Evolutionary conservation across 345 rosid genomes (phyloP).

Genomic region (Bretschneidera sinensis): DNA sequence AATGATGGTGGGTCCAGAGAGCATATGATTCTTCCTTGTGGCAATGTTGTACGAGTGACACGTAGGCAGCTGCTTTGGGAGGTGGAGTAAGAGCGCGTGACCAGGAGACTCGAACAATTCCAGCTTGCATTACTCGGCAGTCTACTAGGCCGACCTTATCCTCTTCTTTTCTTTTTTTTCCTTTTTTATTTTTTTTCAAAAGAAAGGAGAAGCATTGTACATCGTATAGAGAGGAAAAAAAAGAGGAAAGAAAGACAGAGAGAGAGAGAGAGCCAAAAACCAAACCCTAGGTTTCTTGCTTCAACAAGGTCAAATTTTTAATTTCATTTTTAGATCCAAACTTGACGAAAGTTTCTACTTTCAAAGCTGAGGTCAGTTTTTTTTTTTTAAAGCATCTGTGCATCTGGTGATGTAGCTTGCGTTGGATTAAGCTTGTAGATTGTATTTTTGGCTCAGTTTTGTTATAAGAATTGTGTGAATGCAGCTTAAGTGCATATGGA

Average conservation of each 20-base stretch:
- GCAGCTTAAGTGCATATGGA: background rate
- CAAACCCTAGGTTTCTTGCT: slow-evolving; percentile 48
- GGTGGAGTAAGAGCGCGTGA: slow-evolving; percentile 38
- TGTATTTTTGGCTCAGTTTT: slow-evolving; percentile 7
- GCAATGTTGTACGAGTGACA: background rate
- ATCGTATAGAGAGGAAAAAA: slow-evolving; percentile 2
- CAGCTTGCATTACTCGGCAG: slow-evolving; percentile 54
- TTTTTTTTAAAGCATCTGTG: background rate
- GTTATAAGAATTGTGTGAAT: background rate
- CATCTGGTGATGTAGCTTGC: slow-evolving; percentile 7
- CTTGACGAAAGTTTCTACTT: slow-evolving; percentile 1
- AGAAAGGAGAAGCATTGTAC: slow-evolving; percentile 2
- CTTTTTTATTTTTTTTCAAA: background rate
- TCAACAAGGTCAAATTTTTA: background rate
- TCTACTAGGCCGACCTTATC: slow-evolving; percentile 70
- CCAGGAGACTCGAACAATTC: slow-evolving; percentile 20
- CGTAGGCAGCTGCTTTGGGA: slow-evolving; percentile 4
- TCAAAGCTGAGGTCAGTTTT: slow-evolving; percentile 26
- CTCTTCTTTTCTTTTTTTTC: slow-evolving; percentile 41
- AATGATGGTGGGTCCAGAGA: slow-evolving; percentile 4
- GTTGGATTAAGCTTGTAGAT: background rate
- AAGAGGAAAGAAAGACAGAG: slow-evolving; percentile 10
- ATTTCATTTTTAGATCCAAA: slow-evolving; percentile 29
- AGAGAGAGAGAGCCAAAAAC: slow-evolving; percentile 20
- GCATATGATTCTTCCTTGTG: slow-evolving; percentile 4